These are phyloP conservation scores for Sporothrix dimorphospora DNA, from an alignment of 2,329 filamentous ascomycete species.

Conservation along the genomic window DNA sequence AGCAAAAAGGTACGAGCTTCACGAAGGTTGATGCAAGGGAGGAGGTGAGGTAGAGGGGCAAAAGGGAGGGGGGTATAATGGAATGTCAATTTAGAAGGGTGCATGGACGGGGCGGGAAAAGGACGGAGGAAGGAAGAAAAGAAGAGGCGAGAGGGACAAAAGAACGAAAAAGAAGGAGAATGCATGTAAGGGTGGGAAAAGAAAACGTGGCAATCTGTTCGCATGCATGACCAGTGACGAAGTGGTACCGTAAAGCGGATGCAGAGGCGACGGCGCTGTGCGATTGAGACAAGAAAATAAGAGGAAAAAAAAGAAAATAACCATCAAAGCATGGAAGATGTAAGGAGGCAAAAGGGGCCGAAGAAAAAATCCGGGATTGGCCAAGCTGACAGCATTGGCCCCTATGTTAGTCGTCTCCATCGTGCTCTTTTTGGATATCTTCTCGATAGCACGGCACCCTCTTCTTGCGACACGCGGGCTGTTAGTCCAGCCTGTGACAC, in stretches of 20 bases:
- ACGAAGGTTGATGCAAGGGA: neutral
- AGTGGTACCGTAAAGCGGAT: neutral
- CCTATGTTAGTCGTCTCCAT: neutral
- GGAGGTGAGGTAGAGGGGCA: neutral
- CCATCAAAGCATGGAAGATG: neutral
- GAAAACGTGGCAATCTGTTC: slow-evolving; percentile 12
- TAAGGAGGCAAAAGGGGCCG: neutral
- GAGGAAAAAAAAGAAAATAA: neutral
- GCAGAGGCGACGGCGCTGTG: neutral
- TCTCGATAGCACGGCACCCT: slow-evolving; percentile 8
- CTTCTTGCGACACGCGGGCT: neutral
- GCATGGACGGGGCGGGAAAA: neutral
- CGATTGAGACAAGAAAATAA: neutral
- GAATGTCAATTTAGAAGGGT: neutral
- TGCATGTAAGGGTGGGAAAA: neutral
- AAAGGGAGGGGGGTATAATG: neutral
- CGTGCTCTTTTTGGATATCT: neutral
- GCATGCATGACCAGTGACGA: slow-evolving; percentile 9
- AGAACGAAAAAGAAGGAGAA: neutral
- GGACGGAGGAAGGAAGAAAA: neutral
- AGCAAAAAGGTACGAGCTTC: neutral
- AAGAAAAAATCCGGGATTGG: neutral
- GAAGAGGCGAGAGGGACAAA: neutral
- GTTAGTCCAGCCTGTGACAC: slow-evolving; percentile 1
- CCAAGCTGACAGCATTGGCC: neutral